Evolutionary conservation across 2,329 filamentous ascomycete species (phyloP).

Genomic region (Trichophyton rubrum): DNA sequence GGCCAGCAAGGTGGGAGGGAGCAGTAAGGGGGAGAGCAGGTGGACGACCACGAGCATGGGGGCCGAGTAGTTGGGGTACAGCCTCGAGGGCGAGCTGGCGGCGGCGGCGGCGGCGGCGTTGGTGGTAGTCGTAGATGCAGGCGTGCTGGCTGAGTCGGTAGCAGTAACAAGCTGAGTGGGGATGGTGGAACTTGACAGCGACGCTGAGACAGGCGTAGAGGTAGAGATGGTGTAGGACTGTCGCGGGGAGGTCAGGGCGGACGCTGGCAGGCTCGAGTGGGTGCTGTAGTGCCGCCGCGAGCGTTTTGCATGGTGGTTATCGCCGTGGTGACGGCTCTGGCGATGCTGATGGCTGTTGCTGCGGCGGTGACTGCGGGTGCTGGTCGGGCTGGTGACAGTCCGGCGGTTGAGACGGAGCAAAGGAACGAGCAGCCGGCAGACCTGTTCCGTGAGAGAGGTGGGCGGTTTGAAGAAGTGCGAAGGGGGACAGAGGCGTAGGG

Average conservation of each 20-base stretch:
- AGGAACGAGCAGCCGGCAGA: conserved; percentile 42
- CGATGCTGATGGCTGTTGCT: conserved; percentile 4
- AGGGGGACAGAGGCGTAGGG: conserved; percentile 42
- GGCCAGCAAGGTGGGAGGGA: conserved; percentile 43
- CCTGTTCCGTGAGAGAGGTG: conserved; percentile 37
- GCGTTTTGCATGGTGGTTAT: neutral
- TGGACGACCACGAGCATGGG: conserved; percentile 39
- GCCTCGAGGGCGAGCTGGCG: conserved; percentile 12
- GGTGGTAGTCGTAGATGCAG: too few relatives aligned
- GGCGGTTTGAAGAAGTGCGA: conserved; percentile 29
- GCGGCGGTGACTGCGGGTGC: conserved; percentile 7
- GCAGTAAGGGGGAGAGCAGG: conserved; percentile 44
- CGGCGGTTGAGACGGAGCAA: conserved; percentile 38
- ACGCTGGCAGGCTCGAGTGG: neutral
- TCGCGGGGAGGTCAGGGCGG: neutral
- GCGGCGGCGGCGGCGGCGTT: too few relatives aligned
- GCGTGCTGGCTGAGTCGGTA: too few relatives aligned
- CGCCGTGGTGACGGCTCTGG: neutral
- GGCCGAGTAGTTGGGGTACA: conserved; percentile 25
- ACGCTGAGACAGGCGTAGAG: conserved; percentile 16
- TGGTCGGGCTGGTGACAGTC: conserved; percentile 18
- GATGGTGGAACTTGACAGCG: conserved; percentile 30
- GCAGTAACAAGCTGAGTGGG: conserved; percentile 21
- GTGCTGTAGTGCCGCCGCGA: neutral
- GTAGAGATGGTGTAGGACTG: neutral